Conservation (phyloP, 306 rosid species). For the Ammopiptanthus mongolicus region DNA sequence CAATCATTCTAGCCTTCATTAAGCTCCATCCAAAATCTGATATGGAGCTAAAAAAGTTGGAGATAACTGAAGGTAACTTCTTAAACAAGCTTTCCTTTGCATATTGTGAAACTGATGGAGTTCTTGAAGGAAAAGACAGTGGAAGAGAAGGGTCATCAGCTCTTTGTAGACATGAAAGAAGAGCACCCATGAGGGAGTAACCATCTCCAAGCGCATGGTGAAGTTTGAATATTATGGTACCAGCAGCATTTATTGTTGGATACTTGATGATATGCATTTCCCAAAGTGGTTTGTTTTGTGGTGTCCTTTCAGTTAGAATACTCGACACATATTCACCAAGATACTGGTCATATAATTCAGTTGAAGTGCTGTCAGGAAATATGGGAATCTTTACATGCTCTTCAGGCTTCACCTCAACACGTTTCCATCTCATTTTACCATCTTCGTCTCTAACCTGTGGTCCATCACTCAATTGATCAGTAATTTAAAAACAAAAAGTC, state of each 20-base stretch:
- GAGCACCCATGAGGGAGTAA: conserved; percentile 54
- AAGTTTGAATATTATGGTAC: conserved; percentile 34
- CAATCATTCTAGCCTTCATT: conserved; percentile 21
- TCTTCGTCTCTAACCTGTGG: conserved; percentile 28
- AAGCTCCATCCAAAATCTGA: conserved; percentile 39
- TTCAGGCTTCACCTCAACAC: conserved; percentile 40
- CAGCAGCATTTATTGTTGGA: conserved; percentile 50
- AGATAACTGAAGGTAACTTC: neutral
- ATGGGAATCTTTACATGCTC: conserved; percentile 44
- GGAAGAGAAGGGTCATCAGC: conserved; percentile 56
- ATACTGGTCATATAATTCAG: conserved; percentile 29
- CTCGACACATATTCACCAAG: conserved; percentile 35
- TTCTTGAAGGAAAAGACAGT: conserved; percentile 42
- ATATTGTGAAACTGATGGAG: neutral
- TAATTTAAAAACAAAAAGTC: neutral
- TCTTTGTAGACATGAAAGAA: conserved; percentile 50
- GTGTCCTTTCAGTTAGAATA: conserved; percentile 10
- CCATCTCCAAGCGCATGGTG: conserved; percentile 71
- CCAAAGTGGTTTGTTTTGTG: conserved; percentile 48
- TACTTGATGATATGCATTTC: conserved; percentile 48
- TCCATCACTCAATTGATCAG: neutral
- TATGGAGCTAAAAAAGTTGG: conserved; percentile 8
- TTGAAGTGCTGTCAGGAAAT: conserved; percentile 27
- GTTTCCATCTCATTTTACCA: conserved; percentile 43
- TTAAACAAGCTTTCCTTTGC: neutral